These are phyloP conservation scores for Tilletia setariae DNA, from an alignment of 1,284 basidiomycete genomes.

Conservation along the genomic window DNA sequence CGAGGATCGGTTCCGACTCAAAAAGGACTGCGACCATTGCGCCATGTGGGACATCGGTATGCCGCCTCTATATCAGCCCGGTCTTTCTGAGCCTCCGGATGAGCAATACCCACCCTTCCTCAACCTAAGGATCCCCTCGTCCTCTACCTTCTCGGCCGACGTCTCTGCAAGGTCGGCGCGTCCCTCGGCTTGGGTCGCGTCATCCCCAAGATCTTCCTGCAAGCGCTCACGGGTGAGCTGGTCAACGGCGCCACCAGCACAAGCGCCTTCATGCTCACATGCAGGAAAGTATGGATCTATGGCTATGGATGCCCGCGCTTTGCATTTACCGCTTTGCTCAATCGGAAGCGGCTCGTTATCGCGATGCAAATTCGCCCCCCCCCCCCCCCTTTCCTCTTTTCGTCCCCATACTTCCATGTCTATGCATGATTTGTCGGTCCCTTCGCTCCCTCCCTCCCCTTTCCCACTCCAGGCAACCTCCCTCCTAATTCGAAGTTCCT, in stretches of 20 bases:
- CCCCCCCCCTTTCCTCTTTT: constrained; percentile 71
- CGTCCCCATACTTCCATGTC: no score
- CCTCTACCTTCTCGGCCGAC: constrained; percentile 88
- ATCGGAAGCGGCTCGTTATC: constrained; percentile 95
- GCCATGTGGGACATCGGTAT: constrained; percentile 80
- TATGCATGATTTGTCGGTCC: no score
- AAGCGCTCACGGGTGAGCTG: no score
- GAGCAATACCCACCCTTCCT: no score
- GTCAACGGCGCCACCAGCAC: constrained; percentile 76
- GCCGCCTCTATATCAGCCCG: constrained; percentile 90
- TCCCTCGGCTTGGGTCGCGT: no score
- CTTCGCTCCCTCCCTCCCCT: no score
- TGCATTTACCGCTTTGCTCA: constrained; percentile 84
- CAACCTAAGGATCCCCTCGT: constrained; percentile 94
- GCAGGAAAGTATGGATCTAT: constrained; percentile 85
- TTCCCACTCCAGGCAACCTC: no score
- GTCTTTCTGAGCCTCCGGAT: no score
- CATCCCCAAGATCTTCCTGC: no score
- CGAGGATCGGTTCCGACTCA: constrained; percentile 91
- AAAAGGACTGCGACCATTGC: constrained; percentile 92
- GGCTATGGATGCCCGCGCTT: no score
- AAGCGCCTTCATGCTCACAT: constrained; percentile 82
- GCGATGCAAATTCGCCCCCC: constrained; percentile 91
- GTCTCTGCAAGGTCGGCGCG: constrained; percentile 91
- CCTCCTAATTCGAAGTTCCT: no score